These are phyloP conservation scores for Aspergillus viridinutans DNA, from an alignment of 2,329 filamentous ascomycete genomes.

Conservation along the genomic window DNA sequence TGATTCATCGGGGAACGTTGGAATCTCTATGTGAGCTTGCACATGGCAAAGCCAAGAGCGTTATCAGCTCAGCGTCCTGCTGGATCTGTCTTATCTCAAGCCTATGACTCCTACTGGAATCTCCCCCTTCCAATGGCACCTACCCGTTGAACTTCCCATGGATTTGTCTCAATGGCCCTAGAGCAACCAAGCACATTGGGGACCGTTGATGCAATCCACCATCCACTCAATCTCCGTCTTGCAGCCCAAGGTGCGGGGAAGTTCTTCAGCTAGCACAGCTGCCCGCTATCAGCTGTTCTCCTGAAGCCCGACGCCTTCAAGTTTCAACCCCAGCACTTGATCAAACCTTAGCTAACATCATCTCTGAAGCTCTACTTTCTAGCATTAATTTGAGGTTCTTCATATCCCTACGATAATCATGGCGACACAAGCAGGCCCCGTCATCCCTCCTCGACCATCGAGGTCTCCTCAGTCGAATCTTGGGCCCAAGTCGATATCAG, in stretches of 20 bases:
- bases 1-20: neutral
- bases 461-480: constrained; percentile 47
- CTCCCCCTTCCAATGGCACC: neutral
- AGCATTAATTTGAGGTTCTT: constrained; percentile 2
- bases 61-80: constrained; percentile 3
- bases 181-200: neutral
- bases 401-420: constrained; percentile 22
- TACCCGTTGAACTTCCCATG: neutral
- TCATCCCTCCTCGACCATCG: constrained; percentile 60
- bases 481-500: constrained; percentile 37
- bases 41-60: constrained; percentile 2
- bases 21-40: neutral
- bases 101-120: neutral
- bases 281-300: neutral
- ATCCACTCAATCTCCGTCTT: neutral
- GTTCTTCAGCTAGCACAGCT: neutral
- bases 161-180: neutral
- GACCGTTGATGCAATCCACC: neutral
- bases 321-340: neutral
- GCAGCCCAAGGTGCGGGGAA: neutral
- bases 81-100: constrained; percentile 6
- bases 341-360: neutral
- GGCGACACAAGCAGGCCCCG: constrained; percentile 48
- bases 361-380: neutral
- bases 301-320: neutral